Evolutionary conservation across 2,329 filamentous ascomycete genomes (phyloP).

Genomic region (Fusarium oligoseptatum): DNA sequence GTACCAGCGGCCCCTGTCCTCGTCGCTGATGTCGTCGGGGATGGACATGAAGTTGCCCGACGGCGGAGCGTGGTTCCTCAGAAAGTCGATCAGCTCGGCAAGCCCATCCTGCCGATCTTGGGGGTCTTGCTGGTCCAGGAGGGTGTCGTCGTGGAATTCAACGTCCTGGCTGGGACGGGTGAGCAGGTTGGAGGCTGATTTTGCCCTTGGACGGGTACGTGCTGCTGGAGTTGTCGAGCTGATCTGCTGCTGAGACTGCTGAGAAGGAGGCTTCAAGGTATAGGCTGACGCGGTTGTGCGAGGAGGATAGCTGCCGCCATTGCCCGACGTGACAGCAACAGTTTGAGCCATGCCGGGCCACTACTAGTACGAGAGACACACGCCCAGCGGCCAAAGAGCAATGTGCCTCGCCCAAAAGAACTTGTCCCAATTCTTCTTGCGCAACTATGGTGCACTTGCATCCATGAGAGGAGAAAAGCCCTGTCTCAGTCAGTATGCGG

Average conservation of each 20-base stretch:
- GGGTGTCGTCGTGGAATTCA: conserved; percentile 40
- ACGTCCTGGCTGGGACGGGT: conserved; percentile 25
- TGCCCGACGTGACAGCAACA: conserved; percentile 38
- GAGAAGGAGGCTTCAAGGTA: conserved; percentile 4
- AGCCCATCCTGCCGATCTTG: conserved; percentile 46
- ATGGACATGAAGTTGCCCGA: conserved; percentile 64
- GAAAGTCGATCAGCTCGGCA: conserved; percentile 61
- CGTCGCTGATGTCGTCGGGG: conserved; percentile 48
- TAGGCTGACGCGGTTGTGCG: conserved; percentile 27
- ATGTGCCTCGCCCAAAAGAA: conserved; percentile 11
- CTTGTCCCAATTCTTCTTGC: conserved; percentile 29
- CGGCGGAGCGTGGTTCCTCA: conserved; percentile 63
- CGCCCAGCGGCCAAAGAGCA: neutral
- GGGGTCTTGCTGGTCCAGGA: conserved; percentile 34
- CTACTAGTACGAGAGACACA: conserved; percentile 23
- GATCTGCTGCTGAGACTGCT: conserved; percentile 10
- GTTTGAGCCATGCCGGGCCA: conserved; percentile 45
- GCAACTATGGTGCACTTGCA: conserved; percentile 38
- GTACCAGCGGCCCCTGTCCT: conserved; percentile 56
- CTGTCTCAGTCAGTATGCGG: conserved; percentile 27
- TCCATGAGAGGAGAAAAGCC: conserved; percentile 39
- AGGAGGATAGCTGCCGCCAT: conserved; percentile 37
- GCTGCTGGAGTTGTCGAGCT: conserved; percentile 9
- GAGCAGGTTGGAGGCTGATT: conserved; percentile 42
- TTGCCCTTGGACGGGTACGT: conserved; percentile 40